Base-by-base conservation (phyloP, 2,329 filamentous ascomycete species). In the Hypoxylon sp. region DNA sequence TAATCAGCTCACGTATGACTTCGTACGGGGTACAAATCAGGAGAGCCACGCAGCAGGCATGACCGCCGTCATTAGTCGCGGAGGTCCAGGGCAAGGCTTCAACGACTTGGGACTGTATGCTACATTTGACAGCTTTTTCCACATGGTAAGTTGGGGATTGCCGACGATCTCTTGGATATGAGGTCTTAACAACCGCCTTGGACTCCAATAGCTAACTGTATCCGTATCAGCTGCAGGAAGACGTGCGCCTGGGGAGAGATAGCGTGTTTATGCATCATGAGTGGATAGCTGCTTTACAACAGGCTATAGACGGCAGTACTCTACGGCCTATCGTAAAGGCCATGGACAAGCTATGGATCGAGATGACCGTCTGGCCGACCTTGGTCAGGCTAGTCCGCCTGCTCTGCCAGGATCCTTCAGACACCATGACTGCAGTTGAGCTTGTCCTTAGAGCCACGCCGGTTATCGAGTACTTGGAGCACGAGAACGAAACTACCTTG, bases 31-130 rank as follows among this genome's bases (percentile, higher is more conserved):
- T 25, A 69, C 71, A 3, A 74, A 76, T 39, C 70, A 72, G 51
- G 74, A 75, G 46, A 73, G 67, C 16, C 74, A 76, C 41, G 72
- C 73, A 16, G 71, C 72, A 6, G 74, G 74, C 1, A 53, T 76
- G 12, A 74, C 70, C 7, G 74, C 73, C 12, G 72, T 75, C 8
- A 71, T 74, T 7, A 71, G 68, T 27, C 67, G 63, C 50, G 65
- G 67, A 14, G 74, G 74, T 2, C 71, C 66, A 2, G 60, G 59
- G 47, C 72, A 71, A 52, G 65, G 45, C 1, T 75, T 74, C 45
- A 61, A 69, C 14, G 72, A 70, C 19, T 61, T 76, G n/a, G 64
- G 59, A 7, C 58, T 76, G 7, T 71, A 74, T 47, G 65, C 73
- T 12, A 72, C 68, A 0, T 75, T 76, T 37, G 74, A 75, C 51